These are phyloP conservation scores for Pythium chondricola DNA, from an alignment of 352 stramenopile species.

Conservation along the genomic window DNA sequence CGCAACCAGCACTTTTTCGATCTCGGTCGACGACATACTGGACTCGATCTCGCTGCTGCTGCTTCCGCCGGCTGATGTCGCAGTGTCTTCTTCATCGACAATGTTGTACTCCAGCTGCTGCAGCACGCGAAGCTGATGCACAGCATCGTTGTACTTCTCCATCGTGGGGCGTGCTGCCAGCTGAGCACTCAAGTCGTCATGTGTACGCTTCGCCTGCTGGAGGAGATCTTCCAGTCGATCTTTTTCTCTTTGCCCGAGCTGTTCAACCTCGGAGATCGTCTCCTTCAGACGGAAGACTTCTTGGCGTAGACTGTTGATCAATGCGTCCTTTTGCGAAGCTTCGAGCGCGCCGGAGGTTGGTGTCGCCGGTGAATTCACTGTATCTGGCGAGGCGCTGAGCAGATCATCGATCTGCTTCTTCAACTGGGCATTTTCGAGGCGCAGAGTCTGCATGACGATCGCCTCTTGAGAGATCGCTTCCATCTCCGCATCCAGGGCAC, in stretches of 20 bases:
- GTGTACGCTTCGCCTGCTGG: slow-evolving; percentile 17
- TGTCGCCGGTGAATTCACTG: background rate
- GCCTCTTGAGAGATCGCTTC: slow-evolving; percentile 86
- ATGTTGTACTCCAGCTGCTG: slow-evolving; percentile 90
- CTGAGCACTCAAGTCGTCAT: slow-evolving; percentile 32
- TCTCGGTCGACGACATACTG: slow-evolving; percentile 19
- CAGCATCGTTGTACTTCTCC: slow-evolving; percentile 83
- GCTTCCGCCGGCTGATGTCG: slow-evolving; percentile 12
- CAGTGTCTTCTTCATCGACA: slow-evolving; percentile 50
- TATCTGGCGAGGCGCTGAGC: slow-evolving; percentile 12
- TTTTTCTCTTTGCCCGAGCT: slow-evolving; percentile 24
- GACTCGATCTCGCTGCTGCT: slow-evolving; percentile 18
- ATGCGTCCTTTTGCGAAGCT: slow-evolving; percentile 47
- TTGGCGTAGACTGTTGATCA: slow-evolving; percentile 43
- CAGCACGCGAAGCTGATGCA: slow-evolving; percentile 87
- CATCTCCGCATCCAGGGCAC: slow-evolving; percentile 72
- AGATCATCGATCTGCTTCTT: slow-evolving; percentile 82
- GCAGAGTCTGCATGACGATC: slow-evolving; percentile 63
- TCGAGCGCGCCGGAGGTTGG: slow-evolving; percentile 15
- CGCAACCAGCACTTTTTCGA: slow-evolving; percentile 60
- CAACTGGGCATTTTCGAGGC: slow-evolving; percentile 77
- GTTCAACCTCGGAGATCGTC: slow-evolving; percentile 12
- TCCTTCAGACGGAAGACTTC: slow-evolving; percentile 61
- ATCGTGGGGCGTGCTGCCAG: slow-evolving; percentile 71
- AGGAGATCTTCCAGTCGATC: slow-evolving; percentile 28